A percentile compares a stretch with the other conserved stretches of the same genome.
Conservation (phyloP, 2,329 filamentous ascomycete species). For the Exophiala bonariae region DNA sequence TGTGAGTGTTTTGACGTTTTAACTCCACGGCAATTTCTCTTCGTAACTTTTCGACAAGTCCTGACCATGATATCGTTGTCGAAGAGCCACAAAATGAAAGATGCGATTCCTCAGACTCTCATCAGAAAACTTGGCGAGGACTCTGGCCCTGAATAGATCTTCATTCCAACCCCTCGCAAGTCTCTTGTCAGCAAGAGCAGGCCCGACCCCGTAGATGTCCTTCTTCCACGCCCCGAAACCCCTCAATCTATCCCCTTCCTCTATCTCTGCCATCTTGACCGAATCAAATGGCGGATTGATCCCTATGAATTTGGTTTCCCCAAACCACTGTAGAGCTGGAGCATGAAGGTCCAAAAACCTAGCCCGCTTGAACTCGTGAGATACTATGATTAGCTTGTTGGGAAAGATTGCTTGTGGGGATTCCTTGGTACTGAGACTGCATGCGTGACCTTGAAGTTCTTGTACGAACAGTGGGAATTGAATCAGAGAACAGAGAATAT, state of each 20-base stretch:
- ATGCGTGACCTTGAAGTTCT: not conserved
- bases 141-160: conserved; percentile 9
- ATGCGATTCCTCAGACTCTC: not conserved
- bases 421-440: not conserved
- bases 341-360: conserved; percentile 67
- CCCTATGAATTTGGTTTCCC: conserved; percentile 54
- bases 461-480: conserved; percentile 40
- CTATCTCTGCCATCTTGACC: conserved; percentile 27
- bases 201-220: conserved; percentile 41
- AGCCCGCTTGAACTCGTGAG: conserved; percentile 67
- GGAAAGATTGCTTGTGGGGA: conserved; percentile 50
- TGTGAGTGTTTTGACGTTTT: too few relatives aligned
- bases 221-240: conserved; percentile 41
- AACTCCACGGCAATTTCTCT: too few relatives aligned
- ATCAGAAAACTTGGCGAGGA: not conserved
- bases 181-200: conserved; percentile 37
- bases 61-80: too few relatives aligned
- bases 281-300: conserved; percentile 60
- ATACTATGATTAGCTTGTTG: conserved; percentile 60
- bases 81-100: too few relatives aligned
- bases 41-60: too few relatives aligned
- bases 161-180: conserved; percentile 38
- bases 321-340: conserved; percentile 54
- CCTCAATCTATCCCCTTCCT: conserved; percentile 22
- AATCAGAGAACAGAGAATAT: conserved; percentile 74